phyloP scores from a whole-genome alignment of 1,139 yeast genomes.

The Debaryomycetaceae sp. region DNA sequence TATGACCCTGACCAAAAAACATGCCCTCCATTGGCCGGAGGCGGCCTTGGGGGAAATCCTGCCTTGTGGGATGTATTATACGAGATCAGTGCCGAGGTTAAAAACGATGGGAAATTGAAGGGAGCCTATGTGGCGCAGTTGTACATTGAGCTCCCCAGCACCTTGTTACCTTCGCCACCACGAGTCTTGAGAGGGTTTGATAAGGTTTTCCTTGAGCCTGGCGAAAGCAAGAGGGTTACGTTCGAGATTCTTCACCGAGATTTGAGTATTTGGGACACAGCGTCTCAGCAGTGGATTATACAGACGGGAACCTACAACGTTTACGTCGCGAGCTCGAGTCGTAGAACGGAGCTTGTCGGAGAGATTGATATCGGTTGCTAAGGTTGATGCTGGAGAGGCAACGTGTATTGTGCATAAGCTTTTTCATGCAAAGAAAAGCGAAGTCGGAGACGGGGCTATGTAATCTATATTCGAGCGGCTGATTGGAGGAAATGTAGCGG shows the following conservation, averaged over 20 bases:
- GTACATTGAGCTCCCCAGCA: slow-evolving; percentile 53
- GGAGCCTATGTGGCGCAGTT: slow-evolving; percentile 57
- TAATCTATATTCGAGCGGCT: too few species aligned
- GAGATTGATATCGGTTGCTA: slow-evolving; percentile 40
- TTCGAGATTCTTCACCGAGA: slow-evolving; percentile 54
- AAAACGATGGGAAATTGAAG: slow-evolving; percentile 45
- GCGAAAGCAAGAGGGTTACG: slow-evolving; percentile 30
- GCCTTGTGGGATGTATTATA: slow-evolving; percentile 45
- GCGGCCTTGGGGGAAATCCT: slow-evolving; percentile 52
- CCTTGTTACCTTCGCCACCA: slow-evolving; percentile 40
- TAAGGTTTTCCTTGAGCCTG: slow-evolving; percentile 48
- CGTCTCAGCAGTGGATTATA: slow-evolving; percentile 57
- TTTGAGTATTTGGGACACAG: slow-evolving; percentile 56
- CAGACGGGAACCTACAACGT: slow-evolving; percentile 55
- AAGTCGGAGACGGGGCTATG: too few species aligned
- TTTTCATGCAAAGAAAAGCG: too few species aligned
- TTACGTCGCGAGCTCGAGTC: slow-evolving; percentile 50
- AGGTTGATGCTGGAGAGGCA: background rate
- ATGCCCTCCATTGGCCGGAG: slow-evolving; percentile 48
- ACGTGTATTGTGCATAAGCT: background rate
- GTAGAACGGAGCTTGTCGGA: slow-evolving; percentile 46
- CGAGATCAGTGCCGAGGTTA: slow-evolving; percentile 43
- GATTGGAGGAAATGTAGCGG: too few species aligned
- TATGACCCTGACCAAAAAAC: slow-evolving; percentile 38
- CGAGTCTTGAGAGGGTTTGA: slow-evolving; percentile 57